Base-by-base conservation (phyloP, 1,284 basidiomycete genomes). In the Schizophyllum amplum region DNA sequence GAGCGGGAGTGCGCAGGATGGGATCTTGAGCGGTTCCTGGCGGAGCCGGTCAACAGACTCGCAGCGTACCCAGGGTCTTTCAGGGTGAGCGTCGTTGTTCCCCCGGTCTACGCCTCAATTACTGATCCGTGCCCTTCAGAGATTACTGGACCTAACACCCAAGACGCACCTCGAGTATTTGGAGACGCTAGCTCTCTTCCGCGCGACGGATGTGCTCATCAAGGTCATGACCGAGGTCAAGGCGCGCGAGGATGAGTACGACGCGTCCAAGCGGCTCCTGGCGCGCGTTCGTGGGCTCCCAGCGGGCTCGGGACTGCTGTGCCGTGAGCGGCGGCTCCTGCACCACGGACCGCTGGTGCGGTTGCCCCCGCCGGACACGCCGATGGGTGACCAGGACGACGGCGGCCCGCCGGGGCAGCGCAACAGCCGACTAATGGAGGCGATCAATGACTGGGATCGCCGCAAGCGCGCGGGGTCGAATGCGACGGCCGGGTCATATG, bases 171-270 rank as follows among this genome's bases (percentile, higher is more conserved):
- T 78, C 2, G 89, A 91, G 61, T 83, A 90, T 64, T 65, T 87
- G 23, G 71, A 83, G 0, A 83, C 86, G 0, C 74, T 87, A 48
- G 83, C 83, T 1, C 75, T 94, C 22, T 72, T 87, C 24, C 80
- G 84, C 57, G 80, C 82, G 4, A 85, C 83, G 5, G 83, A 89
- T 57, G 72, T 83, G 60, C 79, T 87, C 33, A 82, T 94, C 54
- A 78, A 81, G 23, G 84, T 87, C 1, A 80, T 96, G 70, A 83
- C 85, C 53, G 90, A 92, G 61, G 89, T 93, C 60, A 94, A 93
- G 67, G 71, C 79, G 4, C 80, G 89, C 20, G 92, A 94, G 69
- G 90, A 92, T 57, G 90, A 93, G 61, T 91, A 92, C 66, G 80
- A 85, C 23, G 71, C 83, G 51, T 74, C 90, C 26, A 87, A 87